phyloP scores from a whole-genome alignment of 2,329 filamentous ascomycete species.

The Fusarium proliferatum region DNA sequence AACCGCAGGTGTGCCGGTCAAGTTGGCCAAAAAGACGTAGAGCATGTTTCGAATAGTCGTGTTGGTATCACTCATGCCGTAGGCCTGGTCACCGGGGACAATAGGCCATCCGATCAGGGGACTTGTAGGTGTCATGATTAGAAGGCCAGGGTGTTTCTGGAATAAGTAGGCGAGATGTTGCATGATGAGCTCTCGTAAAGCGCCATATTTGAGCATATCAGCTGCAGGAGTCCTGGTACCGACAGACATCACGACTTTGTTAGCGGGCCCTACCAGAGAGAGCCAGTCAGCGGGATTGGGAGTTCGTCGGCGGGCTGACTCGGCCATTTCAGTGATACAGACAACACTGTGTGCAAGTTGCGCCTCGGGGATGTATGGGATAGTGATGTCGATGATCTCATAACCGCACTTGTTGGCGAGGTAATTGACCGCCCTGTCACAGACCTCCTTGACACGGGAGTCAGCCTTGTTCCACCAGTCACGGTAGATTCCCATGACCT shows the following conservation, averaged over 20 bases:
- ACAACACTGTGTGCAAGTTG: slow-evolving; percentile 82
- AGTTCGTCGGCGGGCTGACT: slow-evolving; percentile 56
- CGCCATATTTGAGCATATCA: slow-evolving; percentile 79
- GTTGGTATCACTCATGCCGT: slow-evolving; percentile 82
- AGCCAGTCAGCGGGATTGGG: slow-evolving; percentile 62
- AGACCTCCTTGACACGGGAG: slow-evolving; percentile 69
- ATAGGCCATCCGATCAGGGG: slow-evolving; percentile 81
- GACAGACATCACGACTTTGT: slow-evolving; percentile 75
- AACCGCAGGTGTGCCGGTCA: slow-evolving; percentile 80
- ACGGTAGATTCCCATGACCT: slow-evolving; percentile 77
- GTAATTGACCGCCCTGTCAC: slow-evolving; percentile 70
- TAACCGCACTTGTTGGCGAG: slow-evolving; percentile 63
- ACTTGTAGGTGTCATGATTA: slow-evolving; percentile 83
- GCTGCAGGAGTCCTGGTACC: slow-evolving; percentile 71
- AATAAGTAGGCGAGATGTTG: slow-evolving; percentile 79
- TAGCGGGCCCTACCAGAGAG: slow-evolving; percentile 70
- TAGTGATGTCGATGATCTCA: slow-evolving; percentile 66
- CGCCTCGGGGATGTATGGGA: slow-evolving; percentile 75
- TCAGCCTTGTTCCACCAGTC: slow-evolving; percentile 64
- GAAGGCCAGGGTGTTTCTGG: slow-evolving; percentile 75
- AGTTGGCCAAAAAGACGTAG: slow-evolving; percentile 88
- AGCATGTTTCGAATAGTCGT: slow-evolving; percentile 81
- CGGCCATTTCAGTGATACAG: slow-evolving; percentile 78
- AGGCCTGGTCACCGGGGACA: slow-evolving; percentile 65
- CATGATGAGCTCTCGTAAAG: slow-evolving; percentile 82